These are phyloP conservation scores for Microcos paniculata DNA, from an alignment of 345 rosid genomes.

Conservation along the genomic window DNA sequence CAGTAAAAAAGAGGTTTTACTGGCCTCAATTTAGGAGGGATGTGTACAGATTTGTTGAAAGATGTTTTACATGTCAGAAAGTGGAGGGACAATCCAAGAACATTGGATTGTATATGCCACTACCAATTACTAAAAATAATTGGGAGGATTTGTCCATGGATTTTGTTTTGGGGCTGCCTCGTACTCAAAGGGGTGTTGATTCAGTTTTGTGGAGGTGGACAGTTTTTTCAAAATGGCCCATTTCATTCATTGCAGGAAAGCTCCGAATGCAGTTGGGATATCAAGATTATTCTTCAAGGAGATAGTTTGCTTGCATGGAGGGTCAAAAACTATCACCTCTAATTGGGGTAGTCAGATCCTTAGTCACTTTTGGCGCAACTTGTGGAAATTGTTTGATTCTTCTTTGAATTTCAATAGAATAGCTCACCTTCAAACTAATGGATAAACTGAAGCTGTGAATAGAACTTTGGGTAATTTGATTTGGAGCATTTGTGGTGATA, in stretches of 20 bases:
- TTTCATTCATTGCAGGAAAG: background rate
- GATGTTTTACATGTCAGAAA: too few species aligned
- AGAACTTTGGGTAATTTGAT: too few species aligned
- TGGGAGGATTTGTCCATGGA: background rate
- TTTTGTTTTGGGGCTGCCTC: background rate
- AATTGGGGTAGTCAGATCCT: background rate
- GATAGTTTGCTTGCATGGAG: background rate
- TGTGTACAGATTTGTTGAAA: too few species aligned
- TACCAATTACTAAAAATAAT: background rate
- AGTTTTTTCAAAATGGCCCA: background rate
- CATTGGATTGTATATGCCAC: background rate
- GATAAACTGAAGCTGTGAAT: too few species aligned
- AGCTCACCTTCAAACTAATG: too few species aligned
- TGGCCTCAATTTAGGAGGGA: too few species aligned
- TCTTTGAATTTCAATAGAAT: too few species aligned
- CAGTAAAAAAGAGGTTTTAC: too few species aligned
- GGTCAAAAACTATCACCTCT: background rate
- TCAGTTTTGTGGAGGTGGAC: background rate
- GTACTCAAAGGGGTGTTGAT: background rate
- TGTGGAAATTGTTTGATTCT: too few species aligned
- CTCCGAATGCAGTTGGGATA: too few species aligned
- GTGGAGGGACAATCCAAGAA: slow-evolving; percentile 12
- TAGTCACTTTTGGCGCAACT: background rate
- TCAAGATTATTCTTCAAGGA: too few species aligned
- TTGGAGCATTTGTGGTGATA: too few species aligned